phyloP scores from a whole-genome alignment of 2,329 filamentous ascomycete species.

The Chrysoporthe deuterocubensis region DNA sequence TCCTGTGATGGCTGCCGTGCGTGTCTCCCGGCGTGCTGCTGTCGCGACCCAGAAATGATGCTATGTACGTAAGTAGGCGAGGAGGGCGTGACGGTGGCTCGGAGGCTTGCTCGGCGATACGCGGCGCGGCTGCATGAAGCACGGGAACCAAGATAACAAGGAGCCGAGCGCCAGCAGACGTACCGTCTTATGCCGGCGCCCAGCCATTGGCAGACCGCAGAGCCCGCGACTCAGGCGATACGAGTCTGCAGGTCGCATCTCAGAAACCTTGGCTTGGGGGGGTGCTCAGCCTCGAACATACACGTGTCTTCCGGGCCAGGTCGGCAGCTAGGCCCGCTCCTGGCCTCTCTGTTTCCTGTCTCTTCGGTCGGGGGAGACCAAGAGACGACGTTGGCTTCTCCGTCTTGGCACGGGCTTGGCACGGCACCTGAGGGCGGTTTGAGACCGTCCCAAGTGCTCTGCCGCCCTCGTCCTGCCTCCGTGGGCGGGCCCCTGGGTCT shows the following conservation, averaged over 20 bases:
- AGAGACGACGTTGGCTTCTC: slow-evolving; percentile 16
- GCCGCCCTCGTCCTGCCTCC: neutral
- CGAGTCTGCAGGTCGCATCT: neutral
- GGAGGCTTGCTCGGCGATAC: slow-evolving; percentile 11
- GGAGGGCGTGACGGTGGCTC: neutral
- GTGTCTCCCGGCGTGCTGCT: too few relatives aligned
- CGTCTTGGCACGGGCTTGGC: slow-evolving; percentile 22
- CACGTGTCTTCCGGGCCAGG: neutral
- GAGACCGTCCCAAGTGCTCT: neutral
- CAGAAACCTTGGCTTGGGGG: neutral
- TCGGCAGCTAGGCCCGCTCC: neutral
- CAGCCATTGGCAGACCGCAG: neutral
- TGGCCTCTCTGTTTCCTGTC: neutral
- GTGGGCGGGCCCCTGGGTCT: neutral
- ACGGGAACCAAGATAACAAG: neutral
- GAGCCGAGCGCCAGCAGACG: neutral
- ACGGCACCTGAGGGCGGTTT: neutral
- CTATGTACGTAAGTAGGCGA: too few relatives aligned
- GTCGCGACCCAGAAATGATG: too few relatives aligned
- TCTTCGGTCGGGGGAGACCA: neutral
- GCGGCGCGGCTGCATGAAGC: neutral
- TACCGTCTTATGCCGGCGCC: neutral
- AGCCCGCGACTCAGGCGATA: neutral
- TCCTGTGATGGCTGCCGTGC: too few relatives aligned
- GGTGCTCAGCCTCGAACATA: slow-evolving; percentile 2